Percentiles rank a stretch among this genome's conserved stretches.
Evolutionary conservation across 495 filamentous ascomycete species (phyloP).

Genomic region (Tuber indicum): DNA sequence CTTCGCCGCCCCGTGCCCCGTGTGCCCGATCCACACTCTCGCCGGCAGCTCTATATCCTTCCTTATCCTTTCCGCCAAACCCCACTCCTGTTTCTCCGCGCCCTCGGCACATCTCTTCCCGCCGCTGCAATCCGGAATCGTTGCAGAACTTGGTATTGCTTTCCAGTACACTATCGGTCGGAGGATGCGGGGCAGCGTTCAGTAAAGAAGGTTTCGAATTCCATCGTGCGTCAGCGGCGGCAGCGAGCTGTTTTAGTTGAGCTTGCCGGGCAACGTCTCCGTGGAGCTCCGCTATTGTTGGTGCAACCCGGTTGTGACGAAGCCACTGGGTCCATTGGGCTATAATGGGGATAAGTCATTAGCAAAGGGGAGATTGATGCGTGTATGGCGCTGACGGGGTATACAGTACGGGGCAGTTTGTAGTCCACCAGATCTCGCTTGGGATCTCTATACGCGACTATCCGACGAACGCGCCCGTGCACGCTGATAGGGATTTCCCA

Average conservation of each 20-base stretch:
- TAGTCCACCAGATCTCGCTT: conserved; percentile 32
- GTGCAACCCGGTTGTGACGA: conserved; percentile 69
- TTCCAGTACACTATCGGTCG: conserved; percentile 13
- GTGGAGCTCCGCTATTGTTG: conserved; percentile 67
- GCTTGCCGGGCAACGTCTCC: conserved; percentile 61
- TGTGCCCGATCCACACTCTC: conserved; percentile 18
- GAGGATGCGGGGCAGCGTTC: conserved; percentile 39
- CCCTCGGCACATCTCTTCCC: not conserved
- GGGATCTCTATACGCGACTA: conserved; percentile 54
- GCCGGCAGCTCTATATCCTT: conserved; percentile 1
- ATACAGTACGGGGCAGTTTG: conserved; percentile 20
- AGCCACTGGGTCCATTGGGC: conserved; percentile 96
- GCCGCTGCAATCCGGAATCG: conserved; percentile 15
- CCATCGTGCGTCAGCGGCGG: conserved; percentile 79
- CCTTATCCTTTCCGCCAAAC: conserved; percentile 16
- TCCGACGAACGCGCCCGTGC: conserved; percentile 52
- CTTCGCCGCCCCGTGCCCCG: conserved; percentile 13
- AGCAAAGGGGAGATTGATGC: not conserved
- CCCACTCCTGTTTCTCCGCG: conserved; percentile 9
- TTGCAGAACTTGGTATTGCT: conserved; percentile 18
- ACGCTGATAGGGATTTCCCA: conserved; percentile 78
- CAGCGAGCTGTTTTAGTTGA: conserved; percentile 66
- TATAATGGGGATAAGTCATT: conserved; percentile 27
- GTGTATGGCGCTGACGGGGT: not conserved
- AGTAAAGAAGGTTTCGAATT: conserved; percentile 57